Base-by-base conservation (phyloP, 1,139 yeast genomes). In the Geotrichum australiense region DNA sequence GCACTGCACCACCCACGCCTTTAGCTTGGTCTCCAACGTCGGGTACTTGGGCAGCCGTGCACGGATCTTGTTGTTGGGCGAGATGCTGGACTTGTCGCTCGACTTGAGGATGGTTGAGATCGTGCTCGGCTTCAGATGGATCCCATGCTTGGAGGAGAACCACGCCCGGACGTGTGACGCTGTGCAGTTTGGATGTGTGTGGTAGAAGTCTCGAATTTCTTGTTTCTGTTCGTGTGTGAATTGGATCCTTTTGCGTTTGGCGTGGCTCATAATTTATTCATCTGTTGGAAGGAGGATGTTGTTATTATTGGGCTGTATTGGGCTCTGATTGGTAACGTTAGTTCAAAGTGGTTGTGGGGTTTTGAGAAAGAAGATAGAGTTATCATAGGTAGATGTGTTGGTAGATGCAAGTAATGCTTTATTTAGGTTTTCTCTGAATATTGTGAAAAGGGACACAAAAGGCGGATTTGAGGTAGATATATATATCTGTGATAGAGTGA, bases 1-100 rank as follows among this genome's bases (percentile, higher is more conserved):
- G 16, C 24, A 21, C 11, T 12, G 8, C 19, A 26, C 32, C 6
- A 39, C 42, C 42, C 42, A 39, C 8, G 27, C 29, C 11, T 24
- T 25, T 14, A 39, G 35, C 8, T 21, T 20, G 7, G 21, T 15
- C 16, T 39, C 42, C n/a, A 39, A 35, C 16, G 23, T 25, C 3
- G 42, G 42, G 29, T 12, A 39, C 25, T 39, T 39, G 22, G 42
- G 42, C 5, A 34, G 35, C 5, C 42, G 32, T 12, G 42, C 42
- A 5, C 42, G 34, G 14, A 39, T 39, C 11, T 31, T 21, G 23
- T 39, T 39, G 28, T 29, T 34, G 8, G 35, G 35, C 20, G 39
- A 34, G 31, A 28, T 25, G 18, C n/a, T 5, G 5, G 42, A 32
- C 35, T 39, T 39, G 31, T 39, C 42, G 16, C 29, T 10, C 20